Conservation (phyloP, 129 eudicot genomes). For the Pittosporum tobira region DNA sequence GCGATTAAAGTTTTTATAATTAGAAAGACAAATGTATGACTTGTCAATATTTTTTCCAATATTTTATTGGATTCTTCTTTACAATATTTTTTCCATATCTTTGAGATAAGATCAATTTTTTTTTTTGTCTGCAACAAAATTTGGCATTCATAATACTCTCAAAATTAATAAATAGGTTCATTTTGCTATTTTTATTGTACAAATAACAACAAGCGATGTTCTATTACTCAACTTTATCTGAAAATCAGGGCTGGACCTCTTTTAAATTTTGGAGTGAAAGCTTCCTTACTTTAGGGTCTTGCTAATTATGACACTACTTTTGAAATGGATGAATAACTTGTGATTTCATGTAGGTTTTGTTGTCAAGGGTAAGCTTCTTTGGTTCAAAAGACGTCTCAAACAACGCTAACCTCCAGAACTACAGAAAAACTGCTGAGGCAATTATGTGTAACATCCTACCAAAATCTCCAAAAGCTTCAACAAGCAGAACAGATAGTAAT, state of each 20-base stretch:
- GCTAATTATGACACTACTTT: neutral
- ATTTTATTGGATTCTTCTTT: too few relatives aligned
- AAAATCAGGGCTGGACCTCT: neutral
- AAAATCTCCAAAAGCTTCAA: constrained; percentile 79
- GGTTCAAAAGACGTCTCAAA: constrained; percentile 42
- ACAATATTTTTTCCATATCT: neutral
- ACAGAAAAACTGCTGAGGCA: constrained; percentile 83
- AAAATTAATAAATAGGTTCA: neutral
- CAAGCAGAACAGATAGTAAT: constrained; percentile 83
- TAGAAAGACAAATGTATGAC: neutral
- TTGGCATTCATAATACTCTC: neutral
- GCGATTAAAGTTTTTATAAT: neutral
- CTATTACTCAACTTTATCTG: too few relatives aligned
- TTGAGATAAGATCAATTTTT: neutral
- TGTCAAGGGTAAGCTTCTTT: constrained; percentile 83
- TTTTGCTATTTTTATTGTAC: neutral
- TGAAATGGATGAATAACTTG: constrained; percentile 1
- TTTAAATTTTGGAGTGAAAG: too few relatives aligned
- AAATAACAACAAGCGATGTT: too few relatives aligned
- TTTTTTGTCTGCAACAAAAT: neutral
- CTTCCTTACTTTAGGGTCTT: too few relatives aligned
- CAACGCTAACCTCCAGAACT: constrained; percentile 42
- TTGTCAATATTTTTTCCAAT: neutral
- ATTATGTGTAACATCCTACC: constrained; percentile 94
- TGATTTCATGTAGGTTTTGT: constrained; percentile 49